Base-by-base conservation (phyloP, 495 filamentous ascomycete species). In the Xylaria acuta region DNA sequence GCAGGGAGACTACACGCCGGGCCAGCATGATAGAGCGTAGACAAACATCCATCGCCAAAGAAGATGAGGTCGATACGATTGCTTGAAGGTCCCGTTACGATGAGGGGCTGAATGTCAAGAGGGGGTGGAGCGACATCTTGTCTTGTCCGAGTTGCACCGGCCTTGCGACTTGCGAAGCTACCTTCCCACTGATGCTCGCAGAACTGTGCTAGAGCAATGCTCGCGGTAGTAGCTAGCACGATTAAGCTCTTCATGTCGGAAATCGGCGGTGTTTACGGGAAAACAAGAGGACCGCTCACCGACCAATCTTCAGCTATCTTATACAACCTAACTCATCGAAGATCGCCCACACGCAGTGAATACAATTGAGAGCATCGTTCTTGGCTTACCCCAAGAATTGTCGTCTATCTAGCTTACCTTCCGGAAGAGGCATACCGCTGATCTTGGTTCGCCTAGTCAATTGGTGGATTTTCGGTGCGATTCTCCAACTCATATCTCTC, bases 131-230 rank as follows among this genome's bases (percentile, higher is more conserved):
- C 62, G 43, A 71, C 66, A 65, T 74, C 16, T 18, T 72, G 69
- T 36, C 64, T 76, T 25, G 40, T 69, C 25, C 69, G 74, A 0
- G 72, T 34, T 53, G 75, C 69, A 43, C 70, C 72, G 11, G 72
- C 62, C 38, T 68, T 49, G 25, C 68, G 72, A 5, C 64, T 43
- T 62, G 75, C 75, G 25, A 74, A 77, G 38, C 68, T 67, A 7
- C 75, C 75, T 41, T 75, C 65, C 75, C 75, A 77, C 38, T 77
- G 75, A 18, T 77, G 75, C 47, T 77, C 75, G 58, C 75, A 77
- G 62, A 68, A 71, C 36, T 77, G 75, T 20, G 72, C 74, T 25
- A 65, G n/a, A 32, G 67, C 72, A 30, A 67, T 25, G 14, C 43
- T 20, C 8, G 60, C 45, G 22, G 45, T 11, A 41, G 63, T 64